Base-by-base conservation (phyloP, 768 basidiomycete species). In the Boletus pseudopeckii region DNA sequence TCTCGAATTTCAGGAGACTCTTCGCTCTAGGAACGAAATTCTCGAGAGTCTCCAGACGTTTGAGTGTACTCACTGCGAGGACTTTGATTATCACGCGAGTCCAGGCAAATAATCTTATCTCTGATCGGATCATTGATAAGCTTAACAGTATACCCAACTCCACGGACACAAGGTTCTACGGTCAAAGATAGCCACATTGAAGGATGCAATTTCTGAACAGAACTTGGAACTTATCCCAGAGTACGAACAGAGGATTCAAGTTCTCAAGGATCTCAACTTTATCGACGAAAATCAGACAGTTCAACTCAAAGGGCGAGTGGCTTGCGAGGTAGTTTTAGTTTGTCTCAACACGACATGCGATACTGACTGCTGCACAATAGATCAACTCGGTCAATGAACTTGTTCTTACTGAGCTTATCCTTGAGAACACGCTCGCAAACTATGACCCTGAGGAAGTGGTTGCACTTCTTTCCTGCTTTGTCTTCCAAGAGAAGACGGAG, bases 371-470 rank as follows among this genome's bases (percentile, higher is more conserved):
- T 52, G 40, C 37, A 58, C 41, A 11, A 52, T 63, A 98, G 95
- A 98, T 99, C 68, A 99, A 99, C 68, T 98, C 96, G 7, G 92
- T 89, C n/a, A 92, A 92, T 57, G 97, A 98, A 64, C 88, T 99
- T 24, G 83, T 99, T 45, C 77, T 98, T 44, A 99, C 97, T 0
- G 97, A 99, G 65, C 82, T 99, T 47, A 96, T 99, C 51, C 80
- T 98, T 48, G 97, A 99, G 65, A 99, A 99, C 65, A 89, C 90
- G 0, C 76, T 98, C 28, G 92, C 92, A 7, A 75, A 76, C 14
- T 98, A 91, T 67, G 93, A 93, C 43, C 92, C 97, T 0, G 92
- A 93, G 69, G 97, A 98, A 72, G 92, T 96, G 47, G 97, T 96
- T 38, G 95, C 97, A 2, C 79, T 99, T 26, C 79, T 99, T 6